Percentiles rank a stretch among this genome's conserved stretches.
phyloP scores from a whole-genome alignment of 2,329 filamentous ascomycete species.

The Geosmithia putterillii region DNA sequence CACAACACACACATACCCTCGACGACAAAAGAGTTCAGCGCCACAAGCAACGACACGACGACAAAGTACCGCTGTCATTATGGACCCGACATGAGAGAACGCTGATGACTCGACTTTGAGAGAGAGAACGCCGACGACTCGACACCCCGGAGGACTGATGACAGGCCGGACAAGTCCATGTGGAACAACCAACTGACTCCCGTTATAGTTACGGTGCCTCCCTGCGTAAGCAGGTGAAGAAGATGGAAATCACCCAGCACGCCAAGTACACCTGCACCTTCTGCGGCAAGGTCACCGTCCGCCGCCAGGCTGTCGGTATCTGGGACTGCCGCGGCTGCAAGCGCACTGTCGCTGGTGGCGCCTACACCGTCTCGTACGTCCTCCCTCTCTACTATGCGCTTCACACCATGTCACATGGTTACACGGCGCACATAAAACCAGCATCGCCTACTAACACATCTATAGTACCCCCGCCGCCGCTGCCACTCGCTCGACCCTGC shows the following conservation, averaged over 20 bases:
- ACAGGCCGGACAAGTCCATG: not conserved
- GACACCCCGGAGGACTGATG: not conserved
- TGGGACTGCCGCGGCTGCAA: conserved; percentile 95
- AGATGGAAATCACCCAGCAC: conserved; percentile 99
- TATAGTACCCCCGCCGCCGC: conserved; percentile 79
- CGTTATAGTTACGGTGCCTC: conserved; percentile 90
- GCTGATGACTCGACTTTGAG: not conserved
- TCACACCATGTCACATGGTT: not conserved
- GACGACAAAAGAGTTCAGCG: not conserved
- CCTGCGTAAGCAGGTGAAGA: conserved; percentile 92
- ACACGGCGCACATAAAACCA: not conserved
- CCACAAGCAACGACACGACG: not conserved
- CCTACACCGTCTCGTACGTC: conserved; percentile 93
- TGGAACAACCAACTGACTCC: conserved; percentile 10
- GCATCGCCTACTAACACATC: conserved; percentile 10
- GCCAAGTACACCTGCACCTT: conserved; percentile 96
- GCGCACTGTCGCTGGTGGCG: conserved; percentile 66
- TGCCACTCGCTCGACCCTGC: conserved; percentile 90
- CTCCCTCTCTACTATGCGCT: not conserved
- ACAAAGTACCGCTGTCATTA: too few species aligned
- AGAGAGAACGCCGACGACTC: not conserved
- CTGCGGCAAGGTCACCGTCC: conserved; percentile 94
- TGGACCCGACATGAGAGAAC: not conserved
- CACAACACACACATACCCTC: too few species aligned
- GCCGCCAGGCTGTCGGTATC: conserved; percentile 84